Percentiles rank a stretch among this genome's conserved stretches.
phyloP scores from a whole-genome alignment of 257 asterid genomes.

The Gentiana straminea region DNA sequence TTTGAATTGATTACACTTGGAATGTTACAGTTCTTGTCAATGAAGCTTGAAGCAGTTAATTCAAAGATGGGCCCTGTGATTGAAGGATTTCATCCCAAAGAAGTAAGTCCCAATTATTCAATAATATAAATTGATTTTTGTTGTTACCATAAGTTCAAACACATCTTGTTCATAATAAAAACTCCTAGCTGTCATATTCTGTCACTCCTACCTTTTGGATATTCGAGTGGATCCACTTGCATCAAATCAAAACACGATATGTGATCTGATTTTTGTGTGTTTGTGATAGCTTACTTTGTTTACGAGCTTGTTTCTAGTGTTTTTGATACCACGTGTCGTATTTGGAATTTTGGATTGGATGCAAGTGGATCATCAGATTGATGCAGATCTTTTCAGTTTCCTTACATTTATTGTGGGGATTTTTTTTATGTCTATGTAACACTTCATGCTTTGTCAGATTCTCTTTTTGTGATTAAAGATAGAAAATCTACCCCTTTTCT shows the following conservation, averaged over 20 bases:
- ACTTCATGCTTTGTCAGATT: background rate
- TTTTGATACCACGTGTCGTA: too few relatives aligned
- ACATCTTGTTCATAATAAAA: too few relatives aligned
- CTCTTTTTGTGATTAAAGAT: background rate
- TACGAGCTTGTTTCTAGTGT: too few relatives aligned
- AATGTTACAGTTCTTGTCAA: slow-evolving; percentile 59
- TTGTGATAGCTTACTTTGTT: too few relatives aligned
- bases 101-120: slow-evolving; percentile 34
- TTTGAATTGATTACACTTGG: background rate
- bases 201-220: too few relatives aligned
- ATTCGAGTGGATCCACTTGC: too few relatives aligned
- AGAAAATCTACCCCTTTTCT: background rate
- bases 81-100: slow-evolving; percentile 62
- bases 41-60: slow-evolving; percentile 95
- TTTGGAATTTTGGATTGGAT: too few relatives aligned
- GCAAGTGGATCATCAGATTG: background rate
- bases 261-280: too few relatives aligned
- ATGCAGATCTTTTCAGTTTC: background rate
- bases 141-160: too few relatives aligned
- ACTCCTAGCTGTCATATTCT: too few relatives aligned
- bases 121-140: too few relatives aligned
- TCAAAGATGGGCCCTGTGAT: slow-evolving; percentile 46
- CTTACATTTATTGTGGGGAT: background rate
- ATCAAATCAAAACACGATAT: too few relatives aligned
- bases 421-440: background rate